These are phyloP conservation scores for Epichloe festucae DNA, from an alignment of 2,329 filamentous ascomycete species.

Conservation along the genomic window DNA sequence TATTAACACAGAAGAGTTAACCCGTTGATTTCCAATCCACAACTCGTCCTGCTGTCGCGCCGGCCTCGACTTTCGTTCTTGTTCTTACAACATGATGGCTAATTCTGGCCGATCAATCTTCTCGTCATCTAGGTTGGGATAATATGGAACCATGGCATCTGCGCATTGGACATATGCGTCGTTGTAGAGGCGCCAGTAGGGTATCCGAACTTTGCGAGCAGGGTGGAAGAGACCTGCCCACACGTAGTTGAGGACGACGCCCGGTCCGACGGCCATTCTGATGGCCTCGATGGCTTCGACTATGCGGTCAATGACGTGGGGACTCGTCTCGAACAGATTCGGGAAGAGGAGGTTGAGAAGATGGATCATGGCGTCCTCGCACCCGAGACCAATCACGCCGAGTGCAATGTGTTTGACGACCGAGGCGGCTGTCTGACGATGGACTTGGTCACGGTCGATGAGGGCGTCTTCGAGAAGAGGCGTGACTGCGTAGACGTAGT, in stretches of 20 bases:
- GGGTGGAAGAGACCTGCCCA: slow-evolving; percentile 98
- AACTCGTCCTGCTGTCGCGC: too few species aligned
- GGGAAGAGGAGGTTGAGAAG: slow-evolving; percentile 91
- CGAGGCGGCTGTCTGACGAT: slow-evolving; percentile 88
- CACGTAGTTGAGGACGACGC: slow-evolving; percentile 92
- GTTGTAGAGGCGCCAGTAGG: slow-evolving; percentile 96
- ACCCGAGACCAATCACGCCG: slow-evolving; percentile 92
- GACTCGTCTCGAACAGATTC: slow-evolving; percentile 94
- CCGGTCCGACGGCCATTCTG: slow-evolving; percentile 82
- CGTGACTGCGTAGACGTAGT: slow-evolving; percentile 97
- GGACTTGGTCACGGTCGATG: slow-evolving; percentile 95
- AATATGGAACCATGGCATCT: slow-evolving; percentile 93
- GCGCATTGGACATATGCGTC: slow-evolving; percentile 90
- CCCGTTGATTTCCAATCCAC: too few species aligned
- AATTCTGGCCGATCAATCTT: slow-evolving; percentile 67
- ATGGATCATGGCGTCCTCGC: slow-evolving; percentile 97
- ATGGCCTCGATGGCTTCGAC: slow-evolving; percentile 96
- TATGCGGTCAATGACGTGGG: slow-evolving; percentile 95
- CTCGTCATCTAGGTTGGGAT: slow-evolving; percentile 75
- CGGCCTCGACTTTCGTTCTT: too few species aligned
- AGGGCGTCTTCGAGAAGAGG: slow-evolving; percentile 92
- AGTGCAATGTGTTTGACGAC: slow-evolving; percentile 97
- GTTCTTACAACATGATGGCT: slow-evolving; percentile 62
- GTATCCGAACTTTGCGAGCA: slow-evolving; percentile 81
- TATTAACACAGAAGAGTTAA: not conserved